Evolutionary conservation across 163 green algal genomes (phyloP).

Genomic region (Scenedesmus sp.): DNA sequence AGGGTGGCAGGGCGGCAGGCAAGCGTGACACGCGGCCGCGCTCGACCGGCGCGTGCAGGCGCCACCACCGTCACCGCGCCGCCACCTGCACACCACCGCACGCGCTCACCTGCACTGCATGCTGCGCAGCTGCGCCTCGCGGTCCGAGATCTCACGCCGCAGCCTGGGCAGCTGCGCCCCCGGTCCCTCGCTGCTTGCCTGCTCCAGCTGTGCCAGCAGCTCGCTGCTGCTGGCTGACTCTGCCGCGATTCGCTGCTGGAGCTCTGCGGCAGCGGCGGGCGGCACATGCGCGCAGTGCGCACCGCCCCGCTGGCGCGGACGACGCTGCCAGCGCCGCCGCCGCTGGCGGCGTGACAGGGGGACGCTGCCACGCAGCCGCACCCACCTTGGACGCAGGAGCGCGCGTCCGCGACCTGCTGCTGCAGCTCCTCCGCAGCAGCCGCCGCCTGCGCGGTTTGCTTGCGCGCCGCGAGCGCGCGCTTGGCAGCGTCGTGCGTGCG

Average conservation of each 20-base stretch:
- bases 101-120: constrained; percentile 13
- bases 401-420: constrained; percentile 12
- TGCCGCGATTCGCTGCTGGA: constrained; percentile 24
- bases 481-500: no score
- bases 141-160: neutral
- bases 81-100: neutral
- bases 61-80: neutral
- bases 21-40: neutral
- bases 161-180: constrained; percentile 17
- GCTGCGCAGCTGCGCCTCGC: constrained; percentile 16
- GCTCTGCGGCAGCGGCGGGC: neutral
- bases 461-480: no score
- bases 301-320: neutral
- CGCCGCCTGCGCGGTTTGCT: no score
- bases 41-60: neutral
- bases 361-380: neutral
- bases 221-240: constrained; percentile 20
- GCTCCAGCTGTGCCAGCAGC: constrained; percentile 27
- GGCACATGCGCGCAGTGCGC: neutral
- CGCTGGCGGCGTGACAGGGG: neutral
- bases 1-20: neutral
- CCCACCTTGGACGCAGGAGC: constrained; percentile 11
- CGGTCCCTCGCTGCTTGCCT: neutral
- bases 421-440: constrained; percentile 9
- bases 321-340: neutral